phyloP scores from a whole-genome alignment of 2,329 filamentous ascomycete genomes.

The Xylaria sp. region DNA sequence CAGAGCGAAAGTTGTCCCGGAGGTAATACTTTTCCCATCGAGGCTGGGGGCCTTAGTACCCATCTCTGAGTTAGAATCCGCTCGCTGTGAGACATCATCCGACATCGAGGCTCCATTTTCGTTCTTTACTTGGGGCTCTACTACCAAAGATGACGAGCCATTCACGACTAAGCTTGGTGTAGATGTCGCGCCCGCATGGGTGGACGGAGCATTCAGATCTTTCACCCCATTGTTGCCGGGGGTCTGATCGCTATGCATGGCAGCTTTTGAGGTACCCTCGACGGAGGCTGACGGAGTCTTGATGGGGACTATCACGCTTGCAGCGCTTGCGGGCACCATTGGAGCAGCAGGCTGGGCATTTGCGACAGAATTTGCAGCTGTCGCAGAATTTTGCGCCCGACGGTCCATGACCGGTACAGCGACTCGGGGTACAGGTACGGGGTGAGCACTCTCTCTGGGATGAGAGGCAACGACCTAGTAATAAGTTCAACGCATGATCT shows the following conservation, averaged over 20 bases:
- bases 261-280: conserved; percentile 33
- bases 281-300: conserved; percentile 39
- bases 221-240: conserved; percentile 42
- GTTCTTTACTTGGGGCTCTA: conserved; percentile 50
- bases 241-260: conserved; percentile 26
- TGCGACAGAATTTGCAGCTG: conserved; percentile 36
- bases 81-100: conserved; percentile 66
- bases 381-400: conserved; percentile 42
- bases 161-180: conserved; percentile 62
- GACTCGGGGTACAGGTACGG: conserved; percentile 45
- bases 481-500: conserved; percentile 19
- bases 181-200: conserved; percentile 39
- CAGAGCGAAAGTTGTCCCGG: conserved; percentile 92
- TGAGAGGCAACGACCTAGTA: conserved; percentile 50
- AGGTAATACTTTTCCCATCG: conserved; percentile 94
- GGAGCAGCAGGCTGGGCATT: conserved; percentile 38
- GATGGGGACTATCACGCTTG: conserved; percentile 35
- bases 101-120: conserved; percentile 54
- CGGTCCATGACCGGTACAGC: conserved; percentile 49
- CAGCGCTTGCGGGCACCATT: conserved; percentile 38
- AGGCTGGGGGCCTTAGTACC: conserved; percentile 87
- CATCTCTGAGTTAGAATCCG: conserved; percentile 72
- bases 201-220: conserved; percentile 39
- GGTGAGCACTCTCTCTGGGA: conserved; percentile 46
- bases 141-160: conserved; percentile 57